phyloP scores from a whole-genome alignment of 2,329 filamentous ascomycete genomes.

The Penicillium sp. region DNA sequence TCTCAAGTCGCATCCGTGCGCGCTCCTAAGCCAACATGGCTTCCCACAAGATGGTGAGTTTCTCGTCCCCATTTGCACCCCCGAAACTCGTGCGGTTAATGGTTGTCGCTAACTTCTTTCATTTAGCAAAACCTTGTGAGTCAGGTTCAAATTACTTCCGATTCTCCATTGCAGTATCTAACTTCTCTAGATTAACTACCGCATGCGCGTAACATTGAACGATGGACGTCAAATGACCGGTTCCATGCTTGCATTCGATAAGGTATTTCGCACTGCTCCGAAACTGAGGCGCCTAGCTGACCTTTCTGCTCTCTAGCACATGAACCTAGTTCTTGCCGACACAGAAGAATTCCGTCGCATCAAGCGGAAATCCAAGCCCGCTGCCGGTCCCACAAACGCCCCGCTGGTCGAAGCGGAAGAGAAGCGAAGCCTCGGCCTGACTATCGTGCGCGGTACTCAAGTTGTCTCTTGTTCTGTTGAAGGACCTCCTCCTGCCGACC shows the following conservation, averaged over 20 bases:
- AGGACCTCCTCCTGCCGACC: constrained; percentile 87
- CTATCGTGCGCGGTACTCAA: constrained; percentile 86
- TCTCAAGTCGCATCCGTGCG: constrained; percentile 42
- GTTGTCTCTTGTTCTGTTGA: constrained; percentile 94
- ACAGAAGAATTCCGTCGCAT: constrained; percentile 94
- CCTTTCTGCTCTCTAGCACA: constrained; percentile 56
- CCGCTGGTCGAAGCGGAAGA: constrained; percentile 77
- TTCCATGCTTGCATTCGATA: constrained; percentile 97
- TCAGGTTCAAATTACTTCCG: constrained; percentile 9
- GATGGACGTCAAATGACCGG: constrained; percentile 95
- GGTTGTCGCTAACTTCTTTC: constrained; percentile 45
- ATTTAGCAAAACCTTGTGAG: constrained; percentile 58
- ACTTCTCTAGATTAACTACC: constrained; percentile 89
- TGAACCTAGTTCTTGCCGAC: constrained; percentile 97
- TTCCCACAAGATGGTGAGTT: constrained; percentile 90
- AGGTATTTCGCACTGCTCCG: constrained; percentile 49
- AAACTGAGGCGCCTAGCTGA: constrained; percentile 6
- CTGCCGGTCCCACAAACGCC: constrained; percentile 52
- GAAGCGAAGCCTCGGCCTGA: constrained; percentile 91
- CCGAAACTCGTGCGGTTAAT: constrained; percentile 14
- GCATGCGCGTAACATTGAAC: constrained; percentile 91
- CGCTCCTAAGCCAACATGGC: constrained; percentile 44
- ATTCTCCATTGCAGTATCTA: constrained; percentile 11
- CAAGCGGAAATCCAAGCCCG: constrained; percentile 69
- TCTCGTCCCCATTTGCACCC: constrained; percentile 10